Evolutionary conservation across 768 basidiomycete species (phyloP), one percentile per base, ranked within the genome.

Genomic region (Naganishia kalamii): DNA sequence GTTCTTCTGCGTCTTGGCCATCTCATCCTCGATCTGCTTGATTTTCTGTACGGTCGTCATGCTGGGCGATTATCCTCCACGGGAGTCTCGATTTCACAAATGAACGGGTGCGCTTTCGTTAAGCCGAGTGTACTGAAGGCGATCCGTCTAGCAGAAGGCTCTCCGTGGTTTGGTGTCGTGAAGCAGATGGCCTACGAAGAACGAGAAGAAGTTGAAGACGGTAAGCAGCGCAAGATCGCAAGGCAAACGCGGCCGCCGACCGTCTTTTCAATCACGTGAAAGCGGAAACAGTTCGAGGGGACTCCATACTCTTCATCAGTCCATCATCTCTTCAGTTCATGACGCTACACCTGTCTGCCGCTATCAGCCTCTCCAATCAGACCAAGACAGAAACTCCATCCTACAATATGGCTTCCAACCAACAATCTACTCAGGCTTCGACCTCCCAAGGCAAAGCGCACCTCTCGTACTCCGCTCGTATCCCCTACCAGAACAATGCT

Each of bases 41-140:
- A 97, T 93, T 43, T 67, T 67, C 80, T 92, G 87, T 65, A 88
- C 85, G 84, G 88, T 87, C 63, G 76, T 77, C 35, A 57, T 57
- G 23, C 32, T 57, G 54, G 7, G 23, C 23, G 10, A 11, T 37
- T 1, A 10, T 37, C 19, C 23, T 35, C 21, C 11, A n/a, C 21
- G 7, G n/a, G 5, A 7, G 37, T 23, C 23, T 37, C 35, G 8
- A n/a, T 37, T 35, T 37, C 2, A 37, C 17, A 12, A 6, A 4
- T n/a, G n/a, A n/a, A n/a, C n/a, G n/a, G 13, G 7, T 37, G 54
- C 30, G 54, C 10, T 15, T 57, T 41, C n/a, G 23, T 23, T 23
- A 27, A 13, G 54, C 37, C 6, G n/a, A 15, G 11, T 33, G n/a
- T 49, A 3, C 27, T 49, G 27, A 30, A 49, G n/a, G n/a, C 6